phyloP scores from a whole-genome alignment of 78 protist genomes.

The Polysphondylium violaceum region DNA sequence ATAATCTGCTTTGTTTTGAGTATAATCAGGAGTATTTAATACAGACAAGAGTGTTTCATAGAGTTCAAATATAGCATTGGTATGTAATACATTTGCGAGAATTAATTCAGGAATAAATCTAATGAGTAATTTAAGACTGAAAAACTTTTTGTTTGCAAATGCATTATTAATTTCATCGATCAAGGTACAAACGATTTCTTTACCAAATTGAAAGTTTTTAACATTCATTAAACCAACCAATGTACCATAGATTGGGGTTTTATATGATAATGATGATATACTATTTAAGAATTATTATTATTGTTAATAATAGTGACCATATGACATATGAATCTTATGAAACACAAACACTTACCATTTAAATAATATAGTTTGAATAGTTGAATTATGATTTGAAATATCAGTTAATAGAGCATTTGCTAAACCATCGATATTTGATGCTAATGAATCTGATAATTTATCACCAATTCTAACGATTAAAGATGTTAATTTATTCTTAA shows the following conservation, averaged over 20 bases:
- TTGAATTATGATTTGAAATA: conserved; percentile 28
- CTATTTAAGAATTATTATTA: not conserved
- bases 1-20: conserved; percentile 64
- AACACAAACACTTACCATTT: conserved; percentile 40
- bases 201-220: conserved; percentile 68
- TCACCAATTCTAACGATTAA: conserved; percentile 70
- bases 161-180: conserved; percentile 52
- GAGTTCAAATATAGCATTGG: conserved; percentile 31
- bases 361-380: conserved; percentile 53
- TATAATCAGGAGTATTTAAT: conserved; percentile 2
- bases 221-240: conserved; percentile 58
- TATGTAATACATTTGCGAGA: conserved; percentile 30
- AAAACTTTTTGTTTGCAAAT: conserved; percentile 38
- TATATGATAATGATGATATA: conserved; percentile 53
- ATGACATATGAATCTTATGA: not conserved
- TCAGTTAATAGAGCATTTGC: conserved; percentile 47
- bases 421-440: conserved; percentile 68
- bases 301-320: not conserved
- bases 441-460: conserved; percentile 25
- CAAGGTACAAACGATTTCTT: conserved; percentile 63
- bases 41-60: conserved; percentile 46
- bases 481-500: conserved; percentile 51
- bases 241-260: conserved; percentile 76
- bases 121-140: conserved; percentile 20
- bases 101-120: conserved; percentile 39